Evolutionary conservation across 768 basidiomycete genomes (phyloP).

Genomic region (Lentinula edodes): DNA sequence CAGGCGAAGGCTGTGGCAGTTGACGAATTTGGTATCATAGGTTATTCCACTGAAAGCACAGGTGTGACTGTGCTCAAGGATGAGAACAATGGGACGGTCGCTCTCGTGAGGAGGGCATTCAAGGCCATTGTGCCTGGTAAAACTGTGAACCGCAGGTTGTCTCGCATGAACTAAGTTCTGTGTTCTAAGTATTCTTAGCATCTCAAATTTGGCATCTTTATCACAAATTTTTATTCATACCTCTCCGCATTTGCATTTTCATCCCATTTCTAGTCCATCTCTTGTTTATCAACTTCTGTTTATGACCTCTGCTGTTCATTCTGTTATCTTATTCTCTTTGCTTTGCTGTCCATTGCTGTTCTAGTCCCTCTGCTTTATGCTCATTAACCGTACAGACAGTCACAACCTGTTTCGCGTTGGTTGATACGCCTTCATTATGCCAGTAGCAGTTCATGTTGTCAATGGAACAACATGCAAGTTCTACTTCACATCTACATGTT

Average conservation of each 20-base stretch:
- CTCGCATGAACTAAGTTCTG: constrained; percentile 25
- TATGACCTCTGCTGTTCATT: not conserved
- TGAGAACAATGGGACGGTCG: constrained; percentile 43
- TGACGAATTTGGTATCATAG: constrained; percentile 62
- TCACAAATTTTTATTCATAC: constrained; percentile 4
- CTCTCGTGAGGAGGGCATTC: constrained; percentile 64
- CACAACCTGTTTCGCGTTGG: not conserved
- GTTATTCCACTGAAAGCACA: constrained; percentile 20
- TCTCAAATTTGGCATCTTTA: not conserved
- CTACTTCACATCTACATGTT: not conserved
- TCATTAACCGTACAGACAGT: not conserved
- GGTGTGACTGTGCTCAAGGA: constrained; percentile 31
- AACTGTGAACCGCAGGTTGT: constrained; percentile 44
- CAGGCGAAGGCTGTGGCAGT: constrained; percentile 42
- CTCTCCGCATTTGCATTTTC: constrained; percentile 5
- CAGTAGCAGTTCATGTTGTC: not conserved
- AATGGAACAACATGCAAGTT: not conserved
- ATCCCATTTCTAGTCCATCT: not conserved
- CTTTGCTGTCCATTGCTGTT: constrained; percentile 8
- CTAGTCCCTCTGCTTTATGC: constrained; percentile 5
- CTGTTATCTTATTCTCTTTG: not conserved
- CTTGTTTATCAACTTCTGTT: not conserved
- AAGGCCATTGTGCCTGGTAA: constrained; percentile 70
- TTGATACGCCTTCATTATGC: not conserved
- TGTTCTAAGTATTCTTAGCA: not conserved